Conservation (phyloP, 345 rosid genomes). For the Camelina sativa region DNA sequence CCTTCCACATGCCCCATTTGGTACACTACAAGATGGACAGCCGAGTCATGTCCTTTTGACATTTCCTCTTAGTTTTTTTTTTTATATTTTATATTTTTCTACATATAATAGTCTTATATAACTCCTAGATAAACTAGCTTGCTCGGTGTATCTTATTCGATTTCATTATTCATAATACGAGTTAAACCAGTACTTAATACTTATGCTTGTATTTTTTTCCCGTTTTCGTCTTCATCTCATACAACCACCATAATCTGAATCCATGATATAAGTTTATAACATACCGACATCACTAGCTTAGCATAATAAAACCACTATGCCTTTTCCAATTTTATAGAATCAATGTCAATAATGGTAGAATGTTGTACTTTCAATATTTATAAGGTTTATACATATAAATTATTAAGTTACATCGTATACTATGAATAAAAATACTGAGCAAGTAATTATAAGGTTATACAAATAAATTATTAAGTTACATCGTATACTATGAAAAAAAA, state of each 20-base stretch:
- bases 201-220: too few species aligned
- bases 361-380: not conserved
- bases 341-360: not conserved
- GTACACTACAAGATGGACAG: slow-evolving; percentile 48
- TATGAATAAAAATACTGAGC: not conserved
- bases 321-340: not conserved
- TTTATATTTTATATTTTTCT: not conserved
- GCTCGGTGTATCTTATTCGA: not conserved
- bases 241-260: not conserved
- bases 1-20: slow-evolving; percentile 53
- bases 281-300: too few species aligned
- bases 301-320: not conserved
- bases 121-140: not conserved
- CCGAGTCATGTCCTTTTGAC: slow-evolving; percentile 51
- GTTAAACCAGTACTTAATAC: not conserved
- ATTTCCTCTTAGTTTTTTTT: slow-evolving; percentile 29
- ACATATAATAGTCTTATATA: not conserved
- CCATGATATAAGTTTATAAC: too few species aligned
- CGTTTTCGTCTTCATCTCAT: not conserved
- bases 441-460: not conserved
- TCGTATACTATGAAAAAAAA: not conserved
- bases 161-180: not conserved
- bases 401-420: not conserved
- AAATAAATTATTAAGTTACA: not conserved
- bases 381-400: too few species aligned